Percentiles rank a stretch among this genome's conserved stretches.
Conservation (phyloP, 306 rosid species). For the Echinosophora koreensis region DNA sequence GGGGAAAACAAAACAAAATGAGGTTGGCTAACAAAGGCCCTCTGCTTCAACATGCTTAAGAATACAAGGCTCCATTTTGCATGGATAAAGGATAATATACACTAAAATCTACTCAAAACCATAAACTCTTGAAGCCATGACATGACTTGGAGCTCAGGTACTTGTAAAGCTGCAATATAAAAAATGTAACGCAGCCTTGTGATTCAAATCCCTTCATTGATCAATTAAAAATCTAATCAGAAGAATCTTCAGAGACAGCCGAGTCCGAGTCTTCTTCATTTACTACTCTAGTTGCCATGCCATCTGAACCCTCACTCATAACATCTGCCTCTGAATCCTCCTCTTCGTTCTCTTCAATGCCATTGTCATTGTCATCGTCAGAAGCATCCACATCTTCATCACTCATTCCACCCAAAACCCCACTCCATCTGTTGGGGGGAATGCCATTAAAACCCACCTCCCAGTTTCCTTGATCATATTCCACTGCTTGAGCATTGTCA, state of each 20-base stretch:
- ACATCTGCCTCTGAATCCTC: slow-evolving; percentile 79
- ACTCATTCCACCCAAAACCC: slow-evolving; percentile 64
- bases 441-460: slow-evolving; percentile 69
- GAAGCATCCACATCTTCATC: slow-evolving; percentile 84
- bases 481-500: slow-evolving; percentile 78
- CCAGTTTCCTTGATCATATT: slow-evolving; percentile 87
- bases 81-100: slow-evolving; percentile 54
- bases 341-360: slow-evolving; percentile 67
- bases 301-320: slow-evolving; percentile 81
- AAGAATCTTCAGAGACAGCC: slow-evolving; percentile 79
- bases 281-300: slow-evolving; percentile 55
- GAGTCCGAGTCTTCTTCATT: slow-evolving; percentile 76
- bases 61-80: slow-evolving; percentile 58
- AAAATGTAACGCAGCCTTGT: slow-evolving; percentile 59
- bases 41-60: slow-evolving; percentile 45
- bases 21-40: slow-evolving; percentile 48
- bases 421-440: slow-evolving; percentile 71
- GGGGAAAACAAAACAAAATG: slow-evolving; percentile 30
- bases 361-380: slow-evolving; percentile 81
- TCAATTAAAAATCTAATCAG: slow-evolving; percentile 62
- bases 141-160: slow-evolving; percentile 42
- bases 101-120: slow-evolving; percentile 46
- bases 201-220: slow-evolving; percentile 43
- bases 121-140: slow-evolving; percentile 39
- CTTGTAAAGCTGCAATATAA: slow-evolving; percentile 58